Evolutionary conservation across 306 rosid genomes (phyloP).

Genomic region (Cucumis hystrix): DNA sequence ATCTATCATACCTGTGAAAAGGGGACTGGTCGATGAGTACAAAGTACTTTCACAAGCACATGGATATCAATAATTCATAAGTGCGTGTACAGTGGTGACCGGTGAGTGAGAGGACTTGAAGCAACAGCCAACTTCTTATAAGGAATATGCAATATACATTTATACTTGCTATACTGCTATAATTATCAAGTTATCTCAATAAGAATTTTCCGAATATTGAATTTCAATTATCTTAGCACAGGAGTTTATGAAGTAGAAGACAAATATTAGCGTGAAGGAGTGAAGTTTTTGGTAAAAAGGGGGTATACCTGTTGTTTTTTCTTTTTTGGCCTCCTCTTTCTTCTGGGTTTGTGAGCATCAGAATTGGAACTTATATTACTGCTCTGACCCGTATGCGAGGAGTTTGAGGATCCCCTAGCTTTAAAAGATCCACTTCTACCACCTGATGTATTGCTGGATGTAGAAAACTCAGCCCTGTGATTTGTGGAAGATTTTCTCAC

Average conservation of each 20-base stretch:
- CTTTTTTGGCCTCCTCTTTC: conserved; percentile 95
- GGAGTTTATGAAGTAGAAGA: neutral
- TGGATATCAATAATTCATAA: neutral
- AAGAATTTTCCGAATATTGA: neutral
- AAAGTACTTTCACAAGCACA: neutral
- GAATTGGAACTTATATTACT: conserved; percentile 94
- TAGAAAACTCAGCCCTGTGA: conserved; percentile 35
- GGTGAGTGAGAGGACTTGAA: neutral
- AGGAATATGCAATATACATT: neutral
- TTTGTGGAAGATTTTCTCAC: conserved; percentile 45
- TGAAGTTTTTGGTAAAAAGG: neutral
- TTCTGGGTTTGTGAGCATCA: conserved; percentile 88
- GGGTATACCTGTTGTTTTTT: conserved; percentile 67
- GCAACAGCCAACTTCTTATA: neutral
- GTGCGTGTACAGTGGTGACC: neutral
- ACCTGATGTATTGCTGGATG: conserved; percentile 60
- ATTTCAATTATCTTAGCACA: neutral
- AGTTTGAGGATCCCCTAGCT: conserved; percentile 57
- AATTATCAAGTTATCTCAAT: neutral
- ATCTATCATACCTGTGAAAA: neutral
- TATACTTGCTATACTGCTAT: neutral
- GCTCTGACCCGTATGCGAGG: conserved; percentile 63
- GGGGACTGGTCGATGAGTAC: neutral
- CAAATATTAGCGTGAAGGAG: neutral
- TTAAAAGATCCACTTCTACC: conserved; percentile 52